Evolutionary conservation across 495 filamentous ascomycete genomes (phyloP).

Genomic region (Aeminium ludgeri): DNA sequence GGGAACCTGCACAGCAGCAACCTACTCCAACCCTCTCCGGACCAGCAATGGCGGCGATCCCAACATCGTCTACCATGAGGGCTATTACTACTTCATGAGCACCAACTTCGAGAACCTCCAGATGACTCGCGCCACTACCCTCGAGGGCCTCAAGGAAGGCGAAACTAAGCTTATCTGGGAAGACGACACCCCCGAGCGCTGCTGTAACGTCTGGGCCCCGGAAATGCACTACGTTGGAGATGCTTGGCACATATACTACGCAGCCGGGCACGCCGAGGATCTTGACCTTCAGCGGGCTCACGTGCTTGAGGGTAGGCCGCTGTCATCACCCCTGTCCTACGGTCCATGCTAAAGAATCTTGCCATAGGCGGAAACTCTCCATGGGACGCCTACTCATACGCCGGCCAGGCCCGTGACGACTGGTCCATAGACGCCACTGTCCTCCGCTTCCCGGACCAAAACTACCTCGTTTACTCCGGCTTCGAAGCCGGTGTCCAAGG

Average conservation of each 20-base stretch:
- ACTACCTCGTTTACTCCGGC: constrained; percentile 34
- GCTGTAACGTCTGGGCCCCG: constrained; percentile 41
- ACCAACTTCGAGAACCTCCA: constrained; percentile 35
- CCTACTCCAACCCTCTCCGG: constrained; percentile 9
- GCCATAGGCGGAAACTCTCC: constrained; percentile 29
- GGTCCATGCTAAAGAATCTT: constrained; percentile 10
- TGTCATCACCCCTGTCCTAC: background rate
- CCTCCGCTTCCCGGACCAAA: constrained; percentile 22
- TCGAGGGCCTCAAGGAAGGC: constrained; percentile 32
- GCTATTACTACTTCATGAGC: constrained; percentile 37
- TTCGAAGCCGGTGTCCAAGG: constrained; percentile 20
- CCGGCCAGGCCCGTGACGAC: constrained; percentile 21
- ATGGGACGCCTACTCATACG: constrained; percentile 27
- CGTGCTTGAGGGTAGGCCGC: background rate
- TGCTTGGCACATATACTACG: constrained; percentile 34
- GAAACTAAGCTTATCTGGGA: constrained; percentile 33
- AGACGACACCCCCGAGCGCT: constrained; percentile 23
- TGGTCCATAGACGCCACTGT: constrained; percentile 36
- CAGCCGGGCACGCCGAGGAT: constrained; percentile 11
- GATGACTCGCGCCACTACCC: constrained; percentile 31
- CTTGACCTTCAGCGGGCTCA: constrained; percentile 22
- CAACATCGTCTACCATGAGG: constrained; percentile 30
- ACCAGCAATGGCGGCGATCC: constrained; percentile 25
- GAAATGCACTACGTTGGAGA: constrained; percentile 34
- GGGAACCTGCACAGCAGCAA: background rate